phyloP scores from a whole-genome alignment of 164 flowering plant species.

The Macadamia integrifolia region DNA sequence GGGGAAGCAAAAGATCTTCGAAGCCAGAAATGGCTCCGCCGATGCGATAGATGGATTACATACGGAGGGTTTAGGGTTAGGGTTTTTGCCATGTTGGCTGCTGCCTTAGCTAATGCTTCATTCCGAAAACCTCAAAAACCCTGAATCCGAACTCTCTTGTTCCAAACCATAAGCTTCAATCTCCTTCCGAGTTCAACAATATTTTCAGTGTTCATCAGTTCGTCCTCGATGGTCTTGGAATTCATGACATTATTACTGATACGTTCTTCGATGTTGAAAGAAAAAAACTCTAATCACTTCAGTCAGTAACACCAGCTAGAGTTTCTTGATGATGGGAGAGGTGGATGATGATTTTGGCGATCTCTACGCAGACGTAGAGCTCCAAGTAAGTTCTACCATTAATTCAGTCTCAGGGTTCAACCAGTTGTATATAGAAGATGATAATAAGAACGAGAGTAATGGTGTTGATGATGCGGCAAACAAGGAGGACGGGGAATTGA shows the following conservation, averaged over 20 bases:
- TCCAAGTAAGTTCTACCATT: slow-evolving; percentile 30
- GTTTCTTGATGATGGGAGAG: slow-evolving; percentile 18
- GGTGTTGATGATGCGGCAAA: not conserved
- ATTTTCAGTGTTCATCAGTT: not conserved
- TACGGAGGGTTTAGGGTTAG: slow-evolving; percentile 1
- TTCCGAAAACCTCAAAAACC: not conserved
- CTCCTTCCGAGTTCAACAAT: not conserved
- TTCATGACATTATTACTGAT: not conserved
- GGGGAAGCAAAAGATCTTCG: not conserved
- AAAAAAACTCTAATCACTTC: not conserved
- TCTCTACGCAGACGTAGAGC: slow-evolving; percentile 54
- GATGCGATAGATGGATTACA: not conserved
- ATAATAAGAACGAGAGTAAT: not conserved
- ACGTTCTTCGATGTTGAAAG: not conserved
- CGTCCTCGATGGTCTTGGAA: not conserved
- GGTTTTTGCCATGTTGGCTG: not conserved
- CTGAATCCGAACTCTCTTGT: not conserved
- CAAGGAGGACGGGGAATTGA: not conserved
- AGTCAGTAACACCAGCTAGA: not conserved
- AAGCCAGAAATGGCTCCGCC: no score
- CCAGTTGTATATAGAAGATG: slow-evolving; percentile 2
- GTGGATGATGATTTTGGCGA: slow-evolving; percentile 67
- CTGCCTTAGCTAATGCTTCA: not conserved
- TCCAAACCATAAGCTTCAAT: not conserved
- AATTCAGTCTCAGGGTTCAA: slow-evolving; percentile 10